phyloP scores from a whole-genome alignment of 129 eudicot species.

The Arctium lappa region DNA sequence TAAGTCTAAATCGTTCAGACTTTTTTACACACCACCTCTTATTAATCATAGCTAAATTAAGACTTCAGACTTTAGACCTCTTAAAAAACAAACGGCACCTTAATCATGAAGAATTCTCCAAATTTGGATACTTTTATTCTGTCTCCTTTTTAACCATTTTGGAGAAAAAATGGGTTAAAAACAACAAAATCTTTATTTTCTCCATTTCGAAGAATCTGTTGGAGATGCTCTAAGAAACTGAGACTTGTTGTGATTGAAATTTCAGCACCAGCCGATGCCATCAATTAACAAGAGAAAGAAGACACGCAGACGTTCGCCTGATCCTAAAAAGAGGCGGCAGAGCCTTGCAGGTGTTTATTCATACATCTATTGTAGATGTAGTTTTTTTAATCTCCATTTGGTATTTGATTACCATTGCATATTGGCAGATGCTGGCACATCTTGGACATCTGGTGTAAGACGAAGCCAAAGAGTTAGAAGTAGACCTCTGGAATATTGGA shows the following conservation, averaged over 20 bases:
- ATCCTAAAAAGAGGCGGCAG: slow-evolving; percentile 14
- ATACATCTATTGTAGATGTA: background rate
- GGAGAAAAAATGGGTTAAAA: background rate
- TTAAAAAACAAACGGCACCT: too few species aligned
- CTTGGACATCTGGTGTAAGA: slow-evolving; percentile 52
- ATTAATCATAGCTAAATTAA: too few species aligned
- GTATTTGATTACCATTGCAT: background rate
- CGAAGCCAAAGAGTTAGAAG: slow-evolving; percentile 63
- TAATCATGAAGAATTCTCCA: background rate
- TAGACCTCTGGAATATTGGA: slow-evolving; percentile 71
- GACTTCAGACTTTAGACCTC: too few species aligned
- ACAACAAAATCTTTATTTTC: background rate
- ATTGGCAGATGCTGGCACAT: slow-evolving; percentile 52
- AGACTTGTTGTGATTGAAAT: background rate
- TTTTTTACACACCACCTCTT: too few species aligned
- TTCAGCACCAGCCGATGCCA: background rate
- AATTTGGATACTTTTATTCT: background rate
- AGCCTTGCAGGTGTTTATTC: slow-evolving; percentile 45
- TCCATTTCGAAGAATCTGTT: background rate
- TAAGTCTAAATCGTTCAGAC: too few species aligned
- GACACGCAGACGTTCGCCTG: background rate
- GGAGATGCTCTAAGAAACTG: background rate
- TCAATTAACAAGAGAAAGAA: background rate
- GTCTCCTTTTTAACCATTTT: background rate
- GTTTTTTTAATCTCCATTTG: background rate